Evolutionary conservation across 2,329 filamentous ascomycete genomes (phyloP).

Genomic region (Elsinoe perseae): DNA sequence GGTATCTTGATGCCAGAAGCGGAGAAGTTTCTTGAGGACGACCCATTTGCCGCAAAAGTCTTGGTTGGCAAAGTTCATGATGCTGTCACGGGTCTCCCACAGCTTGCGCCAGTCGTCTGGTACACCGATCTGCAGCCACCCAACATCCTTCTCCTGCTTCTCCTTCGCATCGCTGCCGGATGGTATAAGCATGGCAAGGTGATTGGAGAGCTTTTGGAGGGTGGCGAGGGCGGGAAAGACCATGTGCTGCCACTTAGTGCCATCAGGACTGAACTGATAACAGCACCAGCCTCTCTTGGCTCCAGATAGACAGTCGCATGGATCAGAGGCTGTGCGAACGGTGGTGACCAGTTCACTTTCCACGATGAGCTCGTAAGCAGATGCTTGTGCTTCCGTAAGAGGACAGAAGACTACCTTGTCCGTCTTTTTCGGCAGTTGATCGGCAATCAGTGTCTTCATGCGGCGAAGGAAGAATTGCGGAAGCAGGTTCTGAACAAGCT

Average conservation of each 20-base stretch:
- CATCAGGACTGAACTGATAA: slow-evolving; percentile 50
- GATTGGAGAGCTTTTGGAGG: slow-evolving; percentile 83
- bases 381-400: slow-evolving; percentile 69
- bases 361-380: slow-evolving; percentile 79
- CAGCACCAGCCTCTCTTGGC: slow-evolving; percentile 80
- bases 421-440: slow-evolving; percentile 89
- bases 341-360: slow-evolving; percentile 60
- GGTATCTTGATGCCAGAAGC: slow-evolving; percentile 72
- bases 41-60: slow-evolving; percentile 98
- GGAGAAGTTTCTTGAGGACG: slow-evolving; percentile 74
- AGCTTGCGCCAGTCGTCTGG: slow-evolving; percentile 68
- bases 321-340: slow-evolving; percentile 59
- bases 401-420: slow-evolving; percentile 94
- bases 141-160: slow-evolving; percentile 70
- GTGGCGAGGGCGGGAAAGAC: slow-evolving; percentile 80
- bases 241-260: slow-evolving; percentile 61
- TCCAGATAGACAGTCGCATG: slow-evolving; percentile 61
- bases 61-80: slow-evolving; percentile 73
- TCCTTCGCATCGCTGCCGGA: slow-evolving; percentile 54
- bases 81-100: slow-evolving; percentile 66
- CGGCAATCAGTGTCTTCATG: slow-evolving; percentile 85
- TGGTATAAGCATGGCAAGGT: slow-evolving; percentile 82
- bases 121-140: slow-evolving; percentile 63
- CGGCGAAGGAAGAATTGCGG: slow-evolving; percentile 85
- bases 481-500: slow-evolving; percentile 77